phyloP scores from a whole-genome alignment of 2,329 filamentous ascomycete genomes.

The Pseudogymnoascus sp. region DNA sequence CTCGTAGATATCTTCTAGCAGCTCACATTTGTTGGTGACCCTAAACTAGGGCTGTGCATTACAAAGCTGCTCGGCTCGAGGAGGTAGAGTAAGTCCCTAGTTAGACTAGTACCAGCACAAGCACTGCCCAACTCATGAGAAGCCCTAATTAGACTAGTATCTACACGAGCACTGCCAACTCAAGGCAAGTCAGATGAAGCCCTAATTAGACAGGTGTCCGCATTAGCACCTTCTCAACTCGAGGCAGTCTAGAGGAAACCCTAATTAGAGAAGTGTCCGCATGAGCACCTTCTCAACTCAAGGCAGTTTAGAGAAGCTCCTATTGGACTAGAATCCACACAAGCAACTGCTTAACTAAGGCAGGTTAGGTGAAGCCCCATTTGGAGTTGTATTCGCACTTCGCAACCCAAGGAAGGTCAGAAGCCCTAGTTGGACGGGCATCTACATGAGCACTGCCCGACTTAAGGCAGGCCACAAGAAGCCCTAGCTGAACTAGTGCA shows the following conservation, averaged over 20 bases:
- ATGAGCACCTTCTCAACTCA: no score
- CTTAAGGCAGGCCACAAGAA: neutral
- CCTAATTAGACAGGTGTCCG: neutral
- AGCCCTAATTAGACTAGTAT: neutral
- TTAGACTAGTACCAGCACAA: neutral
- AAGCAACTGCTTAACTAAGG: neutral
- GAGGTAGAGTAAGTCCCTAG: neutral
- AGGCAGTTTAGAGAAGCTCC: neutral
- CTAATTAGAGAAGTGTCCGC: no score
- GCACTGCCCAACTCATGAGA: neutral
- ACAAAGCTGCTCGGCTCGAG: neutral
- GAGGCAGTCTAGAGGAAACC: no score
- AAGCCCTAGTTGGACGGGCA: neutral
- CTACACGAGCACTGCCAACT: neutral
- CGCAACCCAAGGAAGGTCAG: neutral
- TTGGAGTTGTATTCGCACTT: neutral
- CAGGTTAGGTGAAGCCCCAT: neutral
- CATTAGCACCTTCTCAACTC: no score
- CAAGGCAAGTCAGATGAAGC: neutral
- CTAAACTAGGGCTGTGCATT: neutral
- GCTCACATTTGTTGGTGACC: neutral
- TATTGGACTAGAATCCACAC: neutral
- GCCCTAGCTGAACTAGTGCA: neutral
- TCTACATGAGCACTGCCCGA: neutral
- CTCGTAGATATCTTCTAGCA: neutral